These are phyloP conservation scores for Euclidium syriacum DNA, from an alignment of 345 rosid genomes.

Conservation along the genomic window DNA sequence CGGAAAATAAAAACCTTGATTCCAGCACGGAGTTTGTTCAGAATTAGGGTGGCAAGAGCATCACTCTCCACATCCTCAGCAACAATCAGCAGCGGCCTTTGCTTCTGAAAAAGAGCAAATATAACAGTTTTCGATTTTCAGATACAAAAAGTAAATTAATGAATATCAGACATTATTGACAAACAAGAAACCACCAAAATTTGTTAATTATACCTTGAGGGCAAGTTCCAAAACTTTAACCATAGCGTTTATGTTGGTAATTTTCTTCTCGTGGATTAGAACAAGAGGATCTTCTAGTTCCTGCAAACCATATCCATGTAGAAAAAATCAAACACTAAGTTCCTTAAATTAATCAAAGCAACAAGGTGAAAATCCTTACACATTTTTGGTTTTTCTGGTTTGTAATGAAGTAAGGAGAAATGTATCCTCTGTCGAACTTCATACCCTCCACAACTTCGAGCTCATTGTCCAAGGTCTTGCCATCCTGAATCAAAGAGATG, in stretches of 20 bases:
- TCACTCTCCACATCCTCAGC: constrained; percentile 98
- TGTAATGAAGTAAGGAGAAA: constrained; percentile 91
- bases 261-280: constrained; percentile 92
- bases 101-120: constrained; percentile 44
- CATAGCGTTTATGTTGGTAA: constrained; percentile 68
- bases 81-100: constrained; percentile 80
- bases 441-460: constrained; percentile 98
- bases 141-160: background rate
- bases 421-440: constrained; percentile 97
- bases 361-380: constrained; percentile 40
- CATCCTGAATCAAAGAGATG: constrained; percentile 54
- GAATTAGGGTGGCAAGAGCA: constrained; percentile 77
- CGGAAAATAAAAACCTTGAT: constrained; percentile 57
- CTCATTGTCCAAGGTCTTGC: constrained; percentile 86
- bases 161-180: background rate
- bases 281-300: constrained; percentile 95
- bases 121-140: background rate
- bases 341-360: background rate
- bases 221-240: constrained; percentile 92
- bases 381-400: constrained; percentile 92
- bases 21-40: constrained; percentile 96
- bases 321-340: background rate
- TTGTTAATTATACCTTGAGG: constrained; percentile 62
- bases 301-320: constrained; percentile 36
- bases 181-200: background rate